Evolutionary conservation across 164 flowering plant species (phyloP), one percentile per base, ranked within the genome.

Genomic region (Nymphaea thermarum): DNA sequence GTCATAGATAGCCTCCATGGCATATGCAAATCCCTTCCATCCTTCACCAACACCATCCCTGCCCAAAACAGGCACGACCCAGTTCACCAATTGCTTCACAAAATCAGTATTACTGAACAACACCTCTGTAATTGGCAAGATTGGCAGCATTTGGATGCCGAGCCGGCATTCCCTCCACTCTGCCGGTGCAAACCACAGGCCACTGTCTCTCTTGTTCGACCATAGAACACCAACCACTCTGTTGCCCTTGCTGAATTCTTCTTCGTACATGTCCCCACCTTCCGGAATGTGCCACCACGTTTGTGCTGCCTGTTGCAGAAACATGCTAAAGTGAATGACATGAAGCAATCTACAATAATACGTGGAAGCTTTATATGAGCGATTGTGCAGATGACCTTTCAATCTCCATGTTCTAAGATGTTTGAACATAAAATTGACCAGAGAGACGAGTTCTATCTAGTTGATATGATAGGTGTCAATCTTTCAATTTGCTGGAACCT

Each of bases 21-120:
- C 85, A 80, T 93, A 91, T 1, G 81, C 81, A 74, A 91, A 93
- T 1, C 97, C 97, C 72, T 88, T 93, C 98, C 96, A 91, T 8
- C 96, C 96, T 75, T 89, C 96, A 64, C 83, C 90, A 42, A 86
- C 93, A 6, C 95, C 97, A 68, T 79, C 86, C 66, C 96, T 81
- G 10, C 17, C 72, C 78, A 91, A 47, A 59, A 90, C 85, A 0
- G 97, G 97, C 69, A 80, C 61, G 2, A 90, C 77, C 98, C 95
- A 91, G 3, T 78, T 64, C 68, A 91, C 95, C 17, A 94, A 79
- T 73, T 91, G 78, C 65, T 69, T 83, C 11, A 62, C 82, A 71
- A 82, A 88, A 17, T 57, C 77, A 15, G 71, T 71, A 72, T 94
- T 87, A 18, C 84, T 77, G 72, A 91, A 91, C 77, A 90, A 65